Base-by-base conservation (phyloP, 78 protist species). In the Speleostelium caveatum region DNA sequence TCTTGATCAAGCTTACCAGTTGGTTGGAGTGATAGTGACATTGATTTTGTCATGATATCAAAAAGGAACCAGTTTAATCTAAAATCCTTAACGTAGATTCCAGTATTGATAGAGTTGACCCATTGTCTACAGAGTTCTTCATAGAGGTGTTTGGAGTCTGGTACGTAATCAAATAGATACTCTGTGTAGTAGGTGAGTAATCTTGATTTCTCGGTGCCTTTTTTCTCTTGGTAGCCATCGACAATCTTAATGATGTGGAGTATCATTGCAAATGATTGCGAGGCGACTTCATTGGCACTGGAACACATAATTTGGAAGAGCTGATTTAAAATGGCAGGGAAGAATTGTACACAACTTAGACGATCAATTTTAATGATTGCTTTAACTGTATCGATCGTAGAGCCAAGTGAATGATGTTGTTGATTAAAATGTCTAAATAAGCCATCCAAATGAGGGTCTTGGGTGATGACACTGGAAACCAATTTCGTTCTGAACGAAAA, bases 1-100 rank as follows among this genome's bases (percentile, higher is more conserved):
- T 83, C 91, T 0, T 59, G 41, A 24, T 83, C 91, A n/a, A 83
- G 39, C 32, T 69, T 73, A 41, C 75, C 68, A 30, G 91, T 53
- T 21, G 75, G 75, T 41, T 73, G 69, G 10, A 83, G 42, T 26
- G 91, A 83, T 28, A 91, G 26, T 49, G 88, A 75, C 95, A 91
- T 91, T 33, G 95, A 91, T 72, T 91, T 91, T 0, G 79, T 69
- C 79, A 91, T 78, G 58, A 91, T 76, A 49, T 77, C 95, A 56
- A 91, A 71, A 4, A 91, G 51, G 90, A 91, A 78, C 95, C 95
- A 91, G 67, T 83, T 83, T 33, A 83, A 83, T 53, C 91, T 58
- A 62, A 83, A 83, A 45, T 83, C 91, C 60, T 83, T 83, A 5
- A 83, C 91, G 39, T 68, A 80, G 14, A 80, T 72, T 63, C 86